These are phyloP conservation scores for Stemphylium beticola DNA, from an alignment of 2,329 filamentous ascomycete species.

Conservation along the genomic window DNA sequence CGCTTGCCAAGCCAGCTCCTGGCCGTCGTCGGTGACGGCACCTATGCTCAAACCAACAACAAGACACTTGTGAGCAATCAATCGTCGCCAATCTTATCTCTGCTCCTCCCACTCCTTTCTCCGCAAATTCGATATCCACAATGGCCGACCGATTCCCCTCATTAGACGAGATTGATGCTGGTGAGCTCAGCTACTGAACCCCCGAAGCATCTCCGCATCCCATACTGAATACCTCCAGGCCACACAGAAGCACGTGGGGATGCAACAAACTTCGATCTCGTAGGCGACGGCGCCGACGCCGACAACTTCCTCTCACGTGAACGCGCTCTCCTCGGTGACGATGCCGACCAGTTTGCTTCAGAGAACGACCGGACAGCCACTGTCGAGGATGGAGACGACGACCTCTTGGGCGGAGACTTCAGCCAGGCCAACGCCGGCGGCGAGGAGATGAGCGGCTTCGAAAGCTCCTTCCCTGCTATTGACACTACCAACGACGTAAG, in stretches of 20 bases:
- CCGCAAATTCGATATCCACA: slow-evolving; percentile 20
- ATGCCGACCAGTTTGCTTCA: slow-evolving; percentile 87
- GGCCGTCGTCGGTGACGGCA: slow-evolving; percentile 17
- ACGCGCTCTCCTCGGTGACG: slow-evolving; percentile 87
- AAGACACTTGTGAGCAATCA: slow-evolving; percentile 25
- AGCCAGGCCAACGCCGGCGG: slow-evolving; percentile 48
- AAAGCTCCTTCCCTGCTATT: slow-evolving; percentile 90
- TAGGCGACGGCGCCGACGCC: slow-evolving; percentile 65
- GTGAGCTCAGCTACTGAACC: slow-evolving; percentile 45
- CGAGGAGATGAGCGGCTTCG: slow-evolving; percentile 69
- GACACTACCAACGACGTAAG: slow-evolving; percentile 73
- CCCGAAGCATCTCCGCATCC: slow-evolving; percentile 27
- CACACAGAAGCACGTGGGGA: slow-evolving; percentile 69
- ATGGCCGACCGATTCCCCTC: slow-evolving; percentile 62
- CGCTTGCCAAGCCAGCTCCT: slow-evolving; percentile 22
- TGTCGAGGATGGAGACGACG: slow-evolving; percentile 69
- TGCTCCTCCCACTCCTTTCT: neutral
- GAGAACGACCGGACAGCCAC: slow-evolving; percentile 71
- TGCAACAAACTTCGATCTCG: slow-evolving; percentile 51
- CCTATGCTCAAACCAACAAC: slow-evolving; percentile 20
- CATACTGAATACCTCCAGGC: slow-evolving; percentile 56
- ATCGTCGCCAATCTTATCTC: slow-evolving; percentile 19
- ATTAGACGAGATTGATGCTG: slow-evolving; percentile 60
- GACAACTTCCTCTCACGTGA: slow-evolving; percentile 92
- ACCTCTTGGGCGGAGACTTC: slow-evolving; percentile 70